Percentiles rank a stretch among this genome's conserved stretches.
Evolutionary conservation across 2,329 filamentous ascomycete genomes (phyloP).

Genomic region (Fusarium zealandicum): DNA sequence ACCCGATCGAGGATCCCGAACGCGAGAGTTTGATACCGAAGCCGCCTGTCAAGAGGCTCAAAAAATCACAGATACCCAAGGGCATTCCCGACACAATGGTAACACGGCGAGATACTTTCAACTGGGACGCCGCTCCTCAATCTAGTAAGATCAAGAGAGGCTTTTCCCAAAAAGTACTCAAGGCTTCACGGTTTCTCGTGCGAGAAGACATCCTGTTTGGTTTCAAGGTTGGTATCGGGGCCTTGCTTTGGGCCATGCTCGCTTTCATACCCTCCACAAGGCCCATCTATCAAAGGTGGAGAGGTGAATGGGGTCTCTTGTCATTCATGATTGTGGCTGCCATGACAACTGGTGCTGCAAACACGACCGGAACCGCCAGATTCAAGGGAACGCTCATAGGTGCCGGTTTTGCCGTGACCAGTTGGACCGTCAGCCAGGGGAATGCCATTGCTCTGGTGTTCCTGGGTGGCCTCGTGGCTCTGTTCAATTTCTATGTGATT

Average conservation of each 20-base stretch:
- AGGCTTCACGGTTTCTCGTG: conserved; percentile 55
- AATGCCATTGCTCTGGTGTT: conserved; percentile 79
- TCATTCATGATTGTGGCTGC: conserved; percentile 98
- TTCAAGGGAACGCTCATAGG: conserved; percentile 88
- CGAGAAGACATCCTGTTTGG: conserved; percentile 75
- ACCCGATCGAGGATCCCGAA: conserved; percentile 51
- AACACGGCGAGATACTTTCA: conserved; percentile 59
- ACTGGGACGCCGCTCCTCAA: conserved; percentile 62
- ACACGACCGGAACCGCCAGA: conserved; percentile 87
- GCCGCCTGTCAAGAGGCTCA: conserved; percentile 54
- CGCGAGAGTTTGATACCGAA: conserved; percentile 50
- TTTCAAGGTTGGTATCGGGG: conserved; percentile 91
- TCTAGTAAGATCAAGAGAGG: conserved; percentile 53
- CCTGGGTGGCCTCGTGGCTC: conserved; percentile 80
- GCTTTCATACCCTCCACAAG: conserved; percentile 83
- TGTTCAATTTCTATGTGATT: conserved; percentile 90
- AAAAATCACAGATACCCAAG: conserved; percentile 61
- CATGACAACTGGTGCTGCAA: conserved; percentile 96
- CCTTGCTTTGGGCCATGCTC: conserved; percentile 86
- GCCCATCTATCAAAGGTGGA: conserved; percentile 83
- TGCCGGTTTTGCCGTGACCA: conserved; percentile 74
- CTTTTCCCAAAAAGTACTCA: conserved; percentile 56
- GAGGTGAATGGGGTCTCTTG: conserved; percentile 94
- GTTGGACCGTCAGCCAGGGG: conserved; percentile 79
- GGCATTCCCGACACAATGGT: conserved; percentile 64